Evolutionary conservation across 192 early-diverging fungal genomes (phyloP), one percentile per base, ranked within the genome.

Genomic region (Umbelopsis vinacea): DNA sequence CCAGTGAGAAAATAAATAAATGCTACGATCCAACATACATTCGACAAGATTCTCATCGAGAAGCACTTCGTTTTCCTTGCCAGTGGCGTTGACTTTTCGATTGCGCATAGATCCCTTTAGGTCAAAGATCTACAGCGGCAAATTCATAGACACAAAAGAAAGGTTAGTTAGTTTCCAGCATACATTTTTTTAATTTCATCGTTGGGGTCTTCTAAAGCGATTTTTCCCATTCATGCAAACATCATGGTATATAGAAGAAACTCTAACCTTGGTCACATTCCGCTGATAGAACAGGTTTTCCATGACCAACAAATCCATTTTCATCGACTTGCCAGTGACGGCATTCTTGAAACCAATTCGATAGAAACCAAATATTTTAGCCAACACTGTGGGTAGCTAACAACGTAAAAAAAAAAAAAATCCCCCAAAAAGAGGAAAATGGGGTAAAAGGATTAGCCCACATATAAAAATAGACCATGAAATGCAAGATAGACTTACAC

Each of bases 31-130:
- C 55, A 60, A 75, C 82, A 80, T 82, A 91, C 91, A 82, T 83
- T 95, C 92, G 54, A 97, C 81, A 71, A 99, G 84, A 70, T 99
- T 99, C 73, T 97, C 94, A 76, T 99, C 96, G 70, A 96, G 79
- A 6, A 97, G 75, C 12, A 98, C 96, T 66, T 94, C 95, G 67
- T 94, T 91, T 68, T 90, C 88, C 50, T 83, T 85, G 46, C 93
- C 94, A 2, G 94, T 94, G 12, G 94, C 92, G 72, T 93, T 90
- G 0, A 95, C 95, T 85, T 94, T 92, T 38, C 97, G 87, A 75
- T 99, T 99, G 48, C 97, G 89, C 76, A 93, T 91, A 0, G 97
- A 99, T 1, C 94, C 96, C 77, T 98, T 98, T 38, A 99, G 84
- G 73, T 97, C 95, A 79, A 93, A 98, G 7, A 95, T 86, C 79